phyloP scores from a whole-genome alignment of 148 eudicot species.

The Camellia lanceoleosa region DNA sequence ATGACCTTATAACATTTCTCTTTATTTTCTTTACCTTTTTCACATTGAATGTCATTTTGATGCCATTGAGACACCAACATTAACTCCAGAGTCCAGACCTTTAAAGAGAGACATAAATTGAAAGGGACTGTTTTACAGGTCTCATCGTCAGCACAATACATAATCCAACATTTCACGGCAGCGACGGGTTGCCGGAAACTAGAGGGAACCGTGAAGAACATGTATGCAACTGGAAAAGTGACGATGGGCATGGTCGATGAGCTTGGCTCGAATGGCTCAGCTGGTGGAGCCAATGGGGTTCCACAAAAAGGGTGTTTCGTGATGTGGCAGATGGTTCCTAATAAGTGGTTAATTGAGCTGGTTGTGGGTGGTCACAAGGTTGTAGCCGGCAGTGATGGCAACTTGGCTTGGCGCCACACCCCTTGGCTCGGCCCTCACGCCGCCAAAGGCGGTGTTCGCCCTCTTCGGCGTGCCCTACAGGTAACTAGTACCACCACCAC shows the following conservation, averaged over 20 bases:
- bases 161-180: constrained; percentile 85
- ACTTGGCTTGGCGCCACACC: constrained; percentile 93
- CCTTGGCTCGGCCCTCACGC: constrained; percentile 95
- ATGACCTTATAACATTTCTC: too few species aligned
- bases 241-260: constrained; percentile 80
- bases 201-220: constrained; percentile 60
- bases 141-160: constrained; percentile 81
- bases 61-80: too few species aligned
- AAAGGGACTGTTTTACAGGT: constrained; percentile 46
- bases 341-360: constrained; percentile 87
- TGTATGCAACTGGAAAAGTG: constrained; percentile 82
- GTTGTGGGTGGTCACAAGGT: constrained; percentile 78
- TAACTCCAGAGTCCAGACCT: too few species aligned
- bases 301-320: constrained; percentile 85
- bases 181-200: constrained; percentile 89
- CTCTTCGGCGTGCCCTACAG: constrained; percentile 89
- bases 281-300: constrained; percentile 23
- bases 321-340: constrained; percentile 91
- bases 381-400: constrained; percentile 86
- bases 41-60: too few species aligned
- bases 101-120: too few species aligned
- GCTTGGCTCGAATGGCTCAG: constrained; percentile 36
- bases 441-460: constrained; percentile 86
- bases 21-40: too few species aligned
- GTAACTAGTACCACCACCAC: constrained; percentile 23